Evolutionary conservation across 345 rosid genomes (phyloP).

Genomic region (Ceriops tagal): DNA sequence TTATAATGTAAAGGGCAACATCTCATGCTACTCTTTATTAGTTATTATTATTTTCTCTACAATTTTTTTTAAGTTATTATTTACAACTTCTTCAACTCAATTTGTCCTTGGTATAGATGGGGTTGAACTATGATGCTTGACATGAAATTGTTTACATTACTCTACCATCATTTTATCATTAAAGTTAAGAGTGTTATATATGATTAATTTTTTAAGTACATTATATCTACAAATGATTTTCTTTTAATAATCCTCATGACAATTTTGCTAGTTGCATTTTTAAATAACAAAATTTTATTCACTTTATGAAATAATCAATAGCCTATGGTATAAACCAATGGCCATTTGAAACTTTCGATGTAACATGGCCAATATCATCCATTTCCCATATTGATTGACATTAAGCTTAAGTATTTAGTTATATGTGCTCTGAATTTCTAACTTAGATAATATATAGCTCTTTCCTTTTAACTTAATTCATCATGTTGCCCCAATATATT

Average conservation of each 20-base stretch:
- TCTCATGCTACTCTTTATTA: neutral
- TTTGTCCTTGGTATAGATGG: neutral
- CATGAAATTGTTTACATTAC: neutral
- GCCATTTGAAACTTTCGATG: neutral
- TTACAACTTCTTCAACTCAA: neutral
- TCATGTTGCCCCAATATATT: neutral
- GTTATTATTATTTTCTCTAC: neutral
- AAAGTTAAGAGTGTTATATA: neutral
- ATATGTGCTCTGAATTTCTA: neutral
- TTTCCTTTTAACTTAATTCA: neutral
- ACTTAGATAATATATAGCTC: constrained; percentile 2
- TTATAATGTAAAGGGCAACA: neutral
- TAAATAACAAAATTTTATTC: neutral
- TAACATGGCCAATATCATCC: neutral
- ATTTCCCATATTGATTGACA: too few relatives aligned
- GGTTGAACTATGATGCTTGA: neutral
- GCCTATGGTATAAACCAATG: neutral
- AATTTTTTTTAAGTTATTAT: neutral
- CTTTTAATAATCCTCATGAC: neutral
- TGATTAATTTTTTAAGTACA: neutral
- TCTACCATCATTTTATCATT: neutral
- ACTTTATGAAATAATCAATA: neutral
- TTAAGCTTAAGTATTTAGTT: neutral
- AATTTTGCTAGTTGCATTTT: too few relatives aligned
- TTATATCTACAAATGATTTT: neutral